phyloP scores from a whole-genome alignment of 192 early-diverging fungal species.

The Coemansia sp. region DNA sequence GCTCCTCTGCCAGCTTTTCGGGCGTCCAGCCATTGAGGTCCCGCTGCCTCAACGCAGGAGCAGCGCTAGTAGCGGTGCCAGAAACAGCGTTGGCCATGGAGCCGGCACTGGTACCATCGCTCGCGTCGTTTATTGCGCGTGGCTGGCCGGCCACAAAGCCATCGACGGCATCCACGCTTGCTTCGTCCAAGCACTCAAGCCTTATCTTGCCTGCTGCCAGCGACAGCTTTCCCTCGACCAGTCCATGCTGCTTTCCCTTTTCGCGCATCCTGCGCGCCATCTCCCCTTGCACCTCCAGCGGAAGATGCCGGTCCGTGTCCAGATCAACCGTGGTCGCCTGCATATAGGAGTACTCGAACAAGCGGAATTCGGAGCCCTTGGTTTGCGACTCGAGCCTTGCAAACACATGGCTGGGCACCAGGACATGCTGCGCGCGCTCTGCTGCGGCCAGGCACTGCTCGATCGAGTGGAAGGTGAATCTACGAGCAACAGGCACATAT shows the following conservation, averaged over 20 bases:
- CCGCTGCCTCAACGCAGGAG: neutral
- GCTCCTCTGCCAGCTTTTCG: slow-evolving; percentile 37
- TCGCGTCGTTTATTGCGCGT: no score
- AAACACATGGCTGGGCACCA: slow-evolving; percentile 40
- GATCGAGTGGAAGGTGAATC: slow-evolving; percentile 36
- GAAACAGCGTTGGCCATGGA: neutral
- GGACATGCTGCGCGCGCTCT: slow-evolving; percentile 34
- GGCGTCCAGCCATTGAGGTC: slow-evolving; percentile 38
- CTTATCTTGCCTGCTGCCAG: slow-evolving; percentile 45
- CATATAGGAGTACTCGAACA: slow-evolving; percentile 43
- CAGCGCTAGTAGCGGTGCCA: neutral
- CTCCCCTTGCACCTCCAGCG: slow-evolving; percentile 41
- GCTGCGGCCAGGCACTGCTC: slow-evolving; percentile 39
- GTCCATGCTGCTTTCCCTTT: slow-evolving; percentile 38
- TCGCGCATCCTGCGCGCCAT: slow-evolving; percentile 34
- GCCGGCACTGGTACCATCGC: neutral
- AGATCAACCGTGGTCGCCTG: slow-evolving; percentile 44
- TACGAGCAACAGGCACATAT: slow-evolving; percentile 33
- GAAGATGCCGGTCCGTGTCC: slow-evolving; percentile 46
- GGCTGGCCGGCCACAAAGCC: neutral
- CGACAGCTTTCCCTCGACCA: slow-evolving; percentile 31
- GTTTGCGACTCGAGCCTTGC: slow-evolving; percentile 23
- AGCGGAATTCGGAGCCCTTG: slow-evolving; percentile 20
- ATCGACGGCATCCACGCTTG: neutral
- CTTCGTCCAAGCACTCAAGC: slow-evolving; percentile 15